These are phyloP conservation scores for Abelmoschus esculentus DNA, from an alignment of 345 rosid species.

Conservation along the genomic window DNA sequence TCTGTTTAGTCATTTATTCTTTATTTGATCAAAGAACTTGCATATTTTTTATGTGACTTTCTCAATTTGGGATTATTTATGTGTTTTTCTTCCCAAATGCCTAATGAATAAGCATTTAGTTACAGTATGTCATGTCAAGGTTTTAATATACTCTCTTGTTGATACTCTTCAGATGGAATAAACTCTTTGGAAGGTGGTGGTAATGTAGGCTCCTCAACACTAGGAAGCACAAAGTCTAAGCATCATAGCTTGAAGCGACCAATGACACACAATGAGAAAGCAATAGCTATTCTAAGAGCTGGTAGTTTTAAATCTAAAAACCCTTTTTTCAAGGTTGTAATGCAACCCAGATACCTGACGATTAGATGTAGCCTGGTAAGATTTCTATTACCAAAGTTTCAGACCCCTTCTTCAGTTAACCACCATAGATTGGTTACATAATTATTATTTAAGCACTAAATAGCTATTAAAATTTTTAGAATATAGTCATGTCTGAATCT, in stretches of 20 bases:
- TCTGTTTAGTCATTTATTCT: neutral
- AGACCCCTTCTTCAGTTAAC: too few species aligned
- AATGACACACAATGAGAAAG: neutral
- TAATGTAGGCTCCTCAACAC: neutral
- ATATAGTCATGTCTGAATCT: neutral
- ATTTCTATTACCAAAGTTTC: neutral
- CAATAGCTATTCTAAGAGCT: neutral
- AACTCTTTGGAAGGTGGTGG: neutral
- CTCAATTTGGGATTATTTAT: neutral
- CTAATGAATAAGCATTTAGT: neutral
- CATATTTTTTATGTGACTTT: neutral
- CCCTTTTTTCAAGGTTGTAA: slow-evolving; percentile 9
- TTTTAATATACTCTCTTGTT: neutral
- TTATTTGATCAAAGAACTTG: neutral
- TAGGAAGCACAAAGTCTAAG: neutral
- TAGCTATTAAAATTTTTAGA: neutral
- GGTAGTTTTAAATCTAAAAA: slow-evolving; percentile 4
- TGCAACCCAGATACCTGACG: slow-evolving; percentile 4
- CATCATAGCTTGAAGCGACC: neutral
- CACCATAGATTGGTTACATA: too few species aligned
- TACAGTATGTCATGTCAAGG: neutral
- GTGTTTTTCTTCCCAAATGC: neutral
- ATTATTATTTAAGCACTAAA: too few species aligned
- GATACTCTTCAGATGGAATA: neutral
- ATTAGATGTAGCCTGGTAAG: neutral